Evolutionary conservation across 2,329 filamentous ascomycete species (phyloP).

Genomic region (Stachybotrys chartarum): DNA sequence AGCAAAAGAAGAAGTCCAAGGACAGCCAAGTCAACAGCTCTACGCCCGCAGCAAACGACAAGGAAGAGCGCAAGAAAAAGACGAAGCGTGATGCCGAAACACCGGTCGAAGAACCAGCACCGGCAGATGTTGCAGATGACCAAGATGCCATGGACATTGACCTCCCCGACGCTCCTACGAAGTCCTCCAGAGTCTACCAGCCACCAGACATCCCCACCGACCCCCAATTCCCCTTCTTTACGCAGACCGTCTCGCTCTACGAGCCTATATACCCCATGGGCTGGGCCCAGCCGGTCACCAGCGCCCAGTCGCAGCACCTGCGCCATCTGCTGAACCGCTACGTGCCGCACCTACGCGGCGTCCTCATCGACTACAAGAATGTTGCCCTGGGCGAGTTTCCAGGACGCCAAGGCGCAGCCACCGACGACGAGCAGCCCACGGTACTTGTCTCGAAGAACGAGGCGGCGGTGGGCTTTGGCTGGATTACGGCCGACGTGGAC

Average conservation of each 20-base stretch:
- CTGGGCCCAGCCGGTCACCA: conserved; percentile 62
- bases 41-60: neutral
- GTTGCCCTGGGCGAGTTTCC: conserved; percentile 57
- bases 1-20: conserved; percentile 23
- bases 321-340: conserved; percentile 71
- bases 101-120: conserved; percentile 4
- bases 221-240: conserved; percentile 63
- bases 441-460: conserved; percentile 59
- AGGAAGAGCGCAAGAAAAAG: conserved; percentile 14
- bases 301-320: conserved; percentile 66
- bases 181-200: conserved; percentile 25
- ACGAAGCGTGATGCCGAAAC: conserved; percentile 11
- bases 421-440: conserved; percentile 40
- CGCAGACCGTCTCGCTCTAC: conserved; percentile 75
- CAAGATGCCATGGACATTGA: conserved; percentile 34
- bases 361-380: conserved; percentile 69
- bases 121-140: conserved; percentile 6
- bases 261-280: conserved; percentile 66
- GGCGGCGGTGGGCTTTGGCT: conserved; percentile 79
- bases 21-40: neutral
- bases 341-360: conserved; percentile 62
- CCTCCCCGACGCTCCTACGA: conserved; percentile 16
- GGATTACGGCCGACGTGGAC: conserved; percentile 81
- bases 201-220: conserved; percentile 30
- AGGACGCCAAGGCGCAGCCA: conserved; percentile 38